phyloP scores from a whole-genome alignment of 257 asterid species.

The Salvia rosmarinus region DNA sequence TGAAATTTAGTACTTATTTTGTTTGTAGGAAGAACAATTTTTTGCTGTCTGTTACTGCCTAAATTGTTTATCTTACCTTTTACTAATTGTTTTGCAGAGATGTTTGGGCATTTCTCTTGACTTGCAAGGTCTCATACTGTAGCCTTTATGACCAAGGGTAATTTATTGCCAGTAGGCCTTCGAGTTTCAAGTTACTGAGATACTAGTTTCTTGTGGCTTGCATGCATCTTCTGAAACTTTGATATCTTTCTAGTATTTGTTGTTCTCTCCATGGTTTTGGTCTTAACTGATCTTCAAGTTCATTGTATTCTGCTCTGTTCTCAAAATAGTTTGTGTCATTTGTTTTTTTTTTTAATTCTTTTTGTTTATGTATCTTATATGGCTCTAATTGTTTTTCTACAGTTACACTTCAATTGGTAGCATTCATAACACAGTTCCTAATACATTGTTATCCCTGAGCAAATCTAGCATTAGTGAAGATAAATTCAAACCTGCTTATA shows the following conservation, averaged over 20 bases:
- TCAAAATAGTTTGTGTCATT: neutral
- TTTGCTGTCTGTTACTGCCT: neutral
- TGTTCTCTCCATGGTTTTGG: neutral
- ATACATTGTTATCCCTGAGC: conserved; percentile 56
- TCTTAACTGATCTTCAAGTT: neutral
- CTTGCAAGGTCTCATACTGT: conserved; percentile 89
- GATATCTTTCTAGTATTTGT: conserved; percentile 15
- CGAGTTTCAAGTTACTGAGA: neutral
- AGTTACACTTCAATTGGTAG: conserved; percentile 98
- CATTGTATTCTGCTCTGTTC: neutral
- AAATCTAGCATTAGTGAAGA: conserved; percentile 48
- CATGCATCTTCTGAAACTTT: neutral
- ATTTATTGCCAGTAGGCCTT: conserved; percentile 25
- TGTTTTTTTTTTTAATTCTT: neutral
- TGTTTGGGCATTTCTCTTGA: conserved; percentile 95
- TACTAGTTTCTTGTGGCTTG: neutral
- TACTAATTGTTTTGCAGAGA: conserved; percentile 63
- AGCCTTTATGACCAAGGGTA: conserved; percentile 97
- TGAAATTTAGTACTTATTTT: neutral
- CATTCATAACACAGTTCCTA: conserved; percentile 93
- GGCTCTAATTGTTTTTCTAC: conserved; percentile 33
- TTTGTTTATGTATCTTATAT: neutral
- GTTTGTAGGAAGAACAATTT: neutral
- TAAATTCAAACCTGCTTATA: conserved; percentile 80
- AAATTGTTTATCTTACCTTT: conserved; percentile 24